phyloP scores from a whole-genome alignment of 169 alveolate genomes.

The Cryptosporidium viatorum region DNA sequence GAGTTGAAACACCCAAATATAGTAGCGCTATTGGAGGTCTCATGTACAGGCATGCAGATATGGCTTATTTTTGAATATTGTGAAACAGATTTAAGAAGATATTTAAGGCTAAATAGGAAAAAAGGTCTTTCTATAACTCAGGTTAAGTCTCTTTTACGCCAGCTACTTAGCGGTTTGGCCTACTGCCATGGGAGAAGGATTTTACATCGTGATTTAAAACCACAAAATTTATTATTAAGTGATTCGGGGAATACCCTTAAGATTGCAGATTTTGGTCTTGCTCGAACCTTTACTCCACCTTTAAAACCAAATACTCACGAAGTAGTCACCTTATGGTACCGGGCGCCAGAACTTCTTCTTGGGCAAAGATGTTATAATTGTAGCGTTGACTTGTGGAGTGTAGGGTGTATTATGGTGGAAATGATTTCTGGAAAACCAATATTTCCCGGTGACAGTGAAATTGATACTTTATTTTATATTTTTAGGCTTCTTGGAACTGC shows the following conservation, averaged over 20 bases:
- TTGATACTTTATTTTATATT: conserved; percentile 86
- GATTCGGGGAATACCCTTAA: conserved; percentile 73
- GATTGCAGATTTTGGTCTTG: conserved; percentile 91
- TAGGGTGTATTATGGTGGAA: conserved; percentile 89
- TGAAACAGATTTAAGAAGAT: conserved; percentile 78
- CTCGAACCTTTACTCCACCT: conserved; percentile 91
- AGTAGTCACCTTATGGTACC: conserved; percentile 89
- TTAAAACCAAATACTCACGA: conserved; percentile 89
- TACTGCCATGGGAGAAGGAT: conserved; percentile 90
- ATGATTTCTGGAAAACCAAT: conserved; percentile 84
- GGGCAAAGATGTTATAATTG: conserved; percentile 87
- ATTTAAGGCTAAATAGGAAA: conserved; percentile 78
- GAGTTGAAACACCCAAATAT: conserved; percentile 89
- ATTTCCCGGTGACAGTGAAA: conserved; percentile 88
- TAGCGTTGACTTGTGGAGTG: conserved; percentile 92
- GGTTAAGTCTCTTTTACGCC: conserved; percentile 82
- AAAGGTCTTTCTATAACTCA: conserved; percentile 78
- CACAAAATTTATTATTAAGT: conserved; percentile 88
- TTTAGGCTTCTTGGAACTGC: conserved; percentile 86
- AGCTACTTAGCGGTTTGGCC: conserved; percentile 84
- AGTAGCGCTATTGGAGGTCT: conserved; percentile 80
- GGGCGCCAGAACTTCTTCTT: conserved; percentile 91
- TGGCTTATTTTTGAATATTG: conserved; percentile 81
- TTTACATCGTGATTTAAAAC: conserved; percentile 92
- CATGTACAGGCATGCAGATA: conserved; percentile 73